Percentiles rank a stretch among this genome's conserved stretches.
Conservation (phyloP, 208 protist genomes). For the Trypanosoma caninum region DNA sequence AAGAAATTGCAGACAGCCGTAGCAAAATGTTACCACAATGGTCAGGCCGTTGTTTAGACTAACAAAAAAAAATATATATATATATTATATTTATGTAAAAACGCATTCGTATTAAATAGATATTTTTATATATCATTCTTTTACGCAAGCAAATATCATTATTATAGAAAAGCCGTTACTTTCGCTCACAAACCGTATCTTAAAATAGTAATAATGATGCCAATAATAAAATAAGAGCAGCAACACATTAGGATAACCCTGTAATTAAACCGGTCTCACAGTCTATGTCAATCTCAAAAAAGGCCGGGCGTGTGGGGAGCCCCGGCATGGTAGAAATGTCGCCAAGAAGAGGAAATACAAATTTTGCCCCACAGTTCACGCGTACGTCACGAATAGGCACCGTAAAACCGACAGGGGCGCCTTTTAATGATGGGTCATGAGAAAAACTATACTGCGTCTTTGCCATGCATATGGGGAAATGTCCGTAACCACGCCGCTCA, state of each 20-base stretch:
- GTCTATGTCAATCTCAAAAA: constrained; percentile 97
- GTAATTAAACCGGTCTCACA: constrained; percentile 83
- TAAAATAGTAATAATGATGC: no score
- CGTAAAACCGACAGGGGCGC: constrained; percentile 85
- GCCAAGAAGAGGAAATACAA: constrained; percentile 95
- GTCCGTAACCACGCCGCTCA: constrained; percentile 72
- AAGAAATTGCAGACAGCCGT: no score
- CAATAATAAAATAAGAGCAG: constrained; percentile 12
- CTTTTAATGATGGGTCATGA: constrained; percentile 87
- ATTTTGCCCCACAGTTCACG: constrained; percentile 92
- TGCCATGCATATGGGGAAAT: constrained; percentile 96
- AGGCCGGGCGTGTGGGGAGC: constrained; percentile 94
- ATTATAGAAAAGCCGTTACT: no score
- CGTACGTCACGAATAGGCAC: constrained; percentile 94
- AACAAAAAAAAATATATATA: no score
- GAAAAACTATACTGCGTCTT: constrained; percentile 98
- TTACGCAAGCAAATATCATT: no score
- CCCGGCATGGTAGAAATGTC: constrained; percentile 94
- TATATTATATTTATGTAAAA: no score
- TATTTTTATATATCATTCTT: no score
- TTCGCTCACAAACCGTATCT: no score
- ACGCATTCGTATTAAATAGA: no score
- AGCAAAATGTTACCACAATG: no score
- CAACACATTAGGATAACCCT: constrained; percentile 91
- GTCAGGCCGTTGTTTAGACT: no score